Evolutionary conservation across 148 eudicot species (phyloP).

Genomic region (Pouteria glomerata): DNA sequence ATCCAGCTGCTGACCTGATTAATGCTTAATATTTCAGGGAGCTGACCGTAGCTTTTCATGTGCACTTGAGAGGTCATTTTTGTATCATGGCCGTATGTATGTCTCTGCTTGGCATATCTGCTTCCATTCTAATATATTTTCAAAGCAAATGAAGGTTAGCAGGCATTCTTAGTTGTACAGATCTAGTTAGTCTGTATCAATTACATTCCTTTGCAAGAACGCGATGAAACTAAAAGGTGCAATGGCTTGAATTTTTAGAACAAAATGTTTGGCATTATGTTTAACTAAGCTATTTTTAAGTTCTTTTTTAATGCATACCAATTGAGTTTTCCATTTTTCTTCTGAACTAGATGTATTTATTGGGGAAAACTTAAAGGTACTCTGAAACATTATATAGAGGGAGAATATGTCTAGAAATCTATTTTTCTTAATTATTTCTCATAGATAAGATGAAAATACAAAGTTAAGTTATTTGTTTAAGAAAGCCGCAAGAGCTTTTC

Average conservation of each 20-base stretch:
- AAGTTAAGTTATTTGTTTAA: no score
- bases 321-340: no score
- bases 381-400: no score
- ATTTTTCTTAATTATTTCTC: no score
- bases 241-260: neutral
- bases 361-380: no score
- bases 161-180: neutral
- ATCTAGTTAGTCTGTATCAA: neutral
- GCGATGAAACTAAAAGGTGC: neutral
- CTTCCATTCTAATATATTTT: conserved; percentile 95
- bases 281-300: no score
- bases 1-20: conserved; percentile 16
- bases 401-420: no score
- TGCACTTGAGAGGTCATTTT: conserved; percentile 90
- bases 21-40: conserved; percentile 60
- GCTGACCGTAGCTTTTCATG: conserved; percentile 90
- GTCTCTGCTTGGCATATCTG: conserved; percentile 86
- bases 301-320: no score
- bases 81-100: conserved; percentile 97
- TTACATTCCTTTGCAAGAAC: neutral
- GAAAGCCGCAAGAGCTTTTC: no score
- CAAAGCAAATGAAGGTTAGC: conserved; percentile 90
- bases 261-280: neutral
- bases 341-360: no score
- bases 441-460: no score